Conservation (phyloP, 202 grass and related monocot genomes). For the Carex arenaria region DNA sequence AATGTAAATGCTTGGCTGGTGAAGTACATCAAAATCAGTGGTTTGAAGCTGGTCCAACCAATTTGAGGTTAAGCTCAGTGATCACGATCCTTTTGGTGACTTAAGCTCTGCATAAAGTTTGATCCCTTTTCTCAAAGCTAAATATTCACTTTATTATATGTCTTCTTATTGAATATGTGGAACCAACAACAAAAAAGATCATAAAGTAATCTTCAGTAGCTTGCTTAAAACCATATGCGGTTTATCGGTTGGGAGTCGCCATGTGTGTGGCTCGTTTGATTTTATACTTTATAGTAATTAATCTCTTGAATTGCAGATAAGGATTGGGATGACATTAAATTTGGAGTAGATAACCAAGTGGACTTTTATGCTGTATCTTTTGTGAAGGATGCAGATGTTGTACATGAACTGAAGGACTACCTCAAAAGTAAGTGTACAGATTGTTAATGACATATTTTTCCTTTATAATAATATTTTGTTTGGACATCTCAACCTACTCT, state of each 20-base stretch:
- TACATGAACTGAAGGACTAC: constrained; percentile 96
- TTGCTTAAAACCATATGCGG: background rate
- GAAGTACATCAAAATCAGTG: background rate
- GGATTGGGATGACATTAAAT: constrained; percentile 99
- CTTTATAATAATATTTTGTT: background rate
- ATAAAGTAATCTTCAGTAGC: background rate
- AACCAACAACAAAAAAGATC: background rate
- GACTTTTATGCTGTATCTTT: constrained; percentile 99
- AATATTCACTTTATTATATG: background rate
- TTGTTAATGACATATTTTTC: background rate
- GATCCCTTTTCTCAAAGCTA: background rate
- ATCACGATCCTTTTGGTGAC: background rate
- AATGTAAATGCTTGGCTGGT: background rate
- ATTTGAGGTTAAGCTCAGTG: background rate
- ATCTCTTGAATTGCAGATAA: constrained; percentile 65
- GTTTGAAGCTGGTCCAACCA: background rate
- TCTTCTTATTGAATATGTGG: background rate
- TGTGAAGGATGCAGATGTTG: constrained; percentile 98
- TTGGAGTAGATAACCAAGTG: constrained; percentile 97
- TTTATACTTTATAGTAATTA: background rate
- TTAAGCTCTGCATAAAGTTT: background rate
- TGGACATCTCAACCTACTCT: background rate
- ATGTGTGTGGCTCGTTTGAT: background rate
- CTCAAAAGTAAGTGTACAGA: constrained; percentile 58
- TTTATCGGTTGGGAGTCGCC: background rate